Conservation (phyloP, 2,329 filamentous ascomycete genomes). For the Shiraia sp. region DNA sequence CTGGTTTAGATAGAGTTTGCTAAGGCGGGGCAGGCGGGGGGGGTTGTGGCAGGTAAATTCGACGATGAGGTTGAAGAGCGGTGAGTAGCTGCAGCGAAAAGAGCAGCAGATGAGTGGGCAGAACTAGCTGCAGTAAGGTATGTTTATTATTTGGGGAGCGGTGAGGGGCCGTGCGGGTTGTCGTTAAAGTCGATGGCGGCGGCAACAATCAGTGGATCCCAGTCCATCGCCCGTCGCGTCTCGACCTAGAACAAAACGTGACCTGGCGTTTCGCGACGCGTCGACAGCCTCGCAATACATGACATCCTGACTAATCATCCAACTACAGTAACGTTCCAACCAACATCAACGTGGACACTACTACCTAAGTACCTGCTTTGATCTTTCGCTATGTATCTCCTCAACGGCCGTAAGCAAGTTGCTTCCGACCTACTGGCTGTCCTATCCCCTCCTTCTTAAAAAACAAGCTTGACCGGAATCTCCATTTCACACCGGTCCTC, state of each 20-base stretch:
- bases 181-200: constrained; percentile 20
- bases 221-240: constrained; percentile 12
- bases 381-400: too few relatives aligned
- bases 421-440: too few relatives aligned
- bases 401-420: too few relatives aligned
- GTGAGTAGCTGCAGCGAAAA: not conserved
- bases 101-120: constrained; percentile 2
- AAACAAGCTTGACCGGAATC: too few relatives aligned
- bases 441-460: too few relatives aligned
- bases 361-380: too few relatives aligned
- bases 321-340: too few relatives aligned
- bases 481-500: too few relatives aligned
- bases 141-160: constrained; percentile 24
- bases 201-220: constrained; percentile 19
- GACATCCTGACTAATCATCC: too few relatives aligned
- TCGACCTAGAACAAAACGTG: constrained; percentile 8
- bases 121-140: constrained; percentile 9
- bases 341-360: too few relatives aligned
- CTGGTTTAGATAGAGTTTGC: constrained; percentile 5
- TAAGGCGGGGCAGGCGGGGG: not conserved
- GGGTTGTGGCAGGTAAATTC: not conserved
- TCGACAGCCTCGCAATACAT: too few relatives aligned
- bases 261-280: constrained; percentile 21
- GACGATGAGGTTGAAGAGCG: not conserved
- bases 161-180: constrained; percentile 25